These are phyloP conservation scores for Eutypella sp. DNA, from an alignment of 2,329 filamentous ascomycete species.

Conservation along the genomic window DNA sequence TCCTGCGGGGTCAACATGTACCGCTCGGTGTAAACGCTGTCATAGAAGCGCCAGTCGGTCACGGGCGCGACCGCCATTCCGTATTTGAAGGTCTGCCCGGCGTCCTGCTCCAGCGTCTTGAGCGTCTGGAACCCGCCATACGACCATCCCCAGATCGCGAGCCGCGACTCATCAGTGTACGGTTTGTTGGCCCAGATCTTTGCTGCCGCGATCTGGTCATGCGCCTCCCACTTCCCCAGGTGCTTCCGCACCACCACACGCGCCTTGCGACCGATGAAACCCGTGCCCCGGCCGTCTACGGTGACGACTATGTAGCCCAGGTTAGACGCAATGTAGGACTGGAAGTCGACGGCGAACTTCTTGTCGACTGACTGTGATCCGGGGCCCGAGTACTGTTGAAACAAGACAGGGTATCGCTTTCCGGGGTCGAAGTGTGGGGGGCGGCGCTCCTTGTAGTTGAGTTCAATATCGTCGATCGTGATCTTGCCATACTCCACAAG, in stretches of 20 bases:
- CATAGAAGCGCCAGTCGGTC: conserved; percentile 97
- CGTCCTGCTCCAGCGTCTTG: conserved; percentile 90
- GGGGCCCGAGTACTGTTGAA: conserved; percentile 90
- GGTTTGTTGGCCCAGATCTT: conserved; percentile 74
- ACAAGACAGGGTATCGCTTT: conserved; percentile 88
- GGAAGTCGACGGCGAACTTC: conserved; percentile 79
- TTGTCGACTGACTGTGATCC: conserved; percentile 86
- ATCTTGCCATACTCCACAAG: conserved; percentile 78
- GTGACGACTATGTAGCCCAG: conserved; percentile 94
- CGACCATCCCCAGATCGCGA: conserved; percentile 98
- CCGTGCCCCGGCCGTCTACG: conserved; percentile 88
- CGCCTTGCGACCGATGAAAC: conserved; percentile 78
- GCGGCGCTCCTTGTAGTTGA: conserved; percentile 74
- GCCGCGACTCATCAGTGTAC: conserved; percentile 76
- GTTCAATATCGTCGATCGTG: conserved; percentile 71
- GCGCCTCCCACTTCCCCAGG: conserved; percentile 77
- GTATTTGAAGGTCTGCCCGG: conserved; percentile 84
- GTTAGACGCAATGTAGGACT: conserved; percentile 77
- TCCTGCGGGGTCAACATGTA: conserved; percentile 95
- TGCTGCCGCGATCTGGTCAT: conserved; percentile 87
- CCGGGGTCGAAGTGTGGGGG: conserved; percentile 82
- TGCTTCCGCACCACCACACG: conserved; percentile 79
- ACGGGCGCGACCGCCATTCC: conserved; percentile 98
- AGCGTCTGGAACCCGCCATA: conserved; percentile 94
- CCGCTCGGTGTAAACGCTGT: conserved; percentile 88